Conservation (phyloP, 1,284 basidiomycete species). For the Mycena citricolor region DNA sequence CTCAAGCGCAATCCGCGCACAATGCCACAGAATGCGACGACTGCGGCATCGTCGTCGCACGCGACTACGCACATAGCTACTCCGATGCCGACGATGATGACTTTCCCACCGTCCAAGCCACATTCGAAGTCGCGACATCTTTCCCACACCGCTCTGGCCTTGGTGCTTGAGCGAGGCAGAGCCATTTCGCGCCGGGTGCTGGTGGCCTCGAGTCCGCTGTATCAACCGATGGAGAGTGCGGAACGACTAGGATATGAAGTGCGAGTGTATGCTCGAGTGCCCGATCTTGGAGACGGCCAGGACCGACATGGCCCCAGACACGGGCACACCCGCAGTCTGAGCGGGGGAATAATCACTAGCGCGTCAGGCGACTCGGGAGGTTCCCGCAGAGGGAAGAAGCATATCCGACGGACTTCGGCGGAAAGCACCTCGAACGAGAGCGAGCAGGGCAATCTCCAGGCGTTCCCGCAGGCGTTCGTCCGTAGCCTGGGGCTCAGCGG, state of each 20-base stretch:
- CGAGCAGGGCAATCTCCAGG: slow-evolving; percentile 29
- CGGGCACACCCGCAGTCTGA: slow-evolving; percentile 25
- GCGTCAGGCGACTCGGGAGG: slow-evolving; percentile 10
- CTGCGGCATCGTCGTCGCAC: not conserved
- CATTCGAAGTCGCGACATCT: slow-evolving; percentile 42
- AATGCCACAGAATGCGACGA: not conserved
- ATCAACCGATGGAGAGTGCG: slow-evolving; percentile 77
- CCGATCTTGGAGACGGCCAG: slow-evolving; percentile 63
- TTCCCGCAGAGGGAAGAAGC: slow-evolving; percentile 27
- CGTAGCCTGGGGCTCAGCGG: slow-evolving; percentile 22
- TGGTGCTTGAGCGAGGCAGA: slow-evolving; percentile 74
- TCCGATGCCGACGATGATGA: slow-evolving; percentile 9
- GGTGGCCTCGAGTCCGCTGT: slow-evolving; percentile 79
- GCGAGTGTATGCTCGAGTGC: slow-evolving; percentile 75
- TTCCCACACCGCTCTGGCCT: slow-evolving; percentile 67
- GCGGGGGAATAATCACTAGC: slow-evolving; percentile 25
- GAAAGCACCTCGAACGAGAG: slow-evolving; percentile 35
- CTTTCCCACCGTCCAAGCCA: slow-evolving; percentile 15
- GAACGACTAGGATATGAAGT: slow-evolving; percentile 79
- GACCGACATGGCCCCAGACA: no score
- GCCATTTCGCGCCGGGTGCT: slow-evolving; percentile 68
- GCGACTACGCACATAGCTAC: slow-evolving; percentile 5
- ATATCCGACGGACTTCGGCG: slow-evolving; percentile 33
- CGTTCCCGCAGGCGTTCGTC: slow-evolving; percentile 28
- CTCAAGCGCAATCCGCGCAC: slow-evolving; percentile 49